Evolutionary conservation across 2,329 filamentous ascomycete species (phyloP).

Genomic region (Fusarium sp.): DNA sequence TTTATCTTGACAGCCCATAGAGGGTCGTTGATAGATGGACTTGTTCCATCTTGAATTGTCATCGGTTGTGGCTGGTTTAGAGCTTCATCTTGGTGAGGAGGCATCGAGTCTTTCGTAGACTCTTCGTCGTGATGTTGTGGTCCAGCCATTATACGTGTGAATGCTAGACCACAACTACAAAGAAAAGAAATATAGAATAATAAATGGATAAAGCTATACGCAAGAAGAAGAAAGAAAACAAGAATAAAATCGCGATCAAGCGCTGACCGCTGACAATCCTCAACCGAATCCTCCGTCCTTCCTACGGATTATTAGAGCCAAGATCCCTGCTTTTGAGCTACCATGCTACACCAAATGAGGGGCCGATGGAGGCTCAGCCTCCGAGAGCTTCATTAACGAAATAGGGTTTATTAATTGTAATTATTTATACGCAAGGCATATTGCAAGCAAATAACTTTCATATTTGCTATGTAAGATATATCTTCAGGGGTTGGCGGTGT

Average conservation of each 20-base stretch:
- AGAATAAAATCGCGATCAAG: neutral
- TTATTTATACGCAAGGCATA: too few species aligned
- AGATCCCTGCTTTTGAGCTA: slow-evolving; percentile 10
- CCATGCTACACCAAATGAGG: slow-evolving; percentile 12
- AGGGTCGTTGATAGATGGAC: neutral
- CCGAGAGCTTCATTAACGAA: slow-evolving; percentile 1
- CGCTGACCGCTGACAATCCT: neutral
- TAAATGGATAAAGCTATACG: neutral
- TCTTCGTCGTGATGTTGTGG: slow-evolving; percentile 4
- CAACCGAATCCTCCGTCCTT: neutral
- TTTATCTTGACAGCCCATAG: slow-evolving; percentile 25
- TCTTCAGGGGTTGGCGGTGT: neutral
- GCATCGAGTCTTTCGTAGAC: neutral
- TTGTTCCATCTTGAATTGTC: neutral
- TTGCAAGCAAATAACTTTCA: neutral
- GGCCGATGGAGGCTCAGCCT: slow-evolving; percentile 22
- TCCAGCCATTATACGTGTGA: slow-evolving; percentile 6
- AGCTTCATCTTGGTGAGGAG: neutral
- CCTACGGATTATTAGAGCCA: slow-evolving; percentile 10
- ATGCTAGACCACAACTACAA: neutral
- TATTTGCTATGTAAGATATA: neutral
- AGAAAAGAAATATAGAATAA: neutral
- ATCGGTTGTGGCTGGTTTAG: neutral
- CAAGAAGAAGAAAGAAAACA: neutral
- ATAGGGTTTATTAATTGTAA: neutral